These are phyloP conservation scores for Thinopyrum elongatum DNA, from an alignment of 176 grass and related monocot genomes.

Conservation along the genomic window DNA sequence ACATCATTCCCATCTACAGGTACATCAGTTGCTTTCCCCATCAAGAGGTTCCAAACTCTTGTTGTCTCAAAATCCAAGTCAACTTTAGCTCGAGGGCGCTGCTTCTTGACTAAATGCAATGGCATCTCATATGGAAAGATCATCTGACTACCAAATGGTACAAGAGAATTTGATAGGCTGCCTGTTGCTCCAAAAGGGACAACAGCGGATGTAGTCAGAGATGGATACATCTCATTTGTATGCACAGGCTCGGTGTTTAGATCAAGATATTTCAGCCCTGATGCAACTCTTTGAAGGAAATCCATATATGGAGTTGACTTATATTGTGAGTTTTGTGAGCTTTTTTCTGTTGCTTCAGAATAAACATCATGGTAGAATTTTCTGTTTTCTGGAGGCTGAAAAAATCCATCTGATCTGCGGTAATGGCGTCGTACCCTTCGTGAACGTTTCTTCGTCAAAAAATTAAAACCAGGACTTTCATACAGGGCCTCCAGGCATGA, in stretches of 20 bases:
- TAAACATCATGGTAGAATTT: slow-evolving; percentile 12
- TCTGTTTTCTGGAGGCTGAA: slow-evolving; percentile 3
- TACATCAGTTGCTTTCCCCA: slow-evolving; percentile 48
- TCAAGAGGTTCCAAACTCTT: slow-evolving; percentile 78
- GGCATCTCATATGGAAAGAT: slow-evolving; percentile 45
- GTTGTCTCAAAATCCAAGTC: slow-evolving; percentile 70
- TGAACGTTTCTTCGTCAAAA: slow-evolving; percentile 57
- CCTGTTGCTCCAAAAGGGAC: slow-evolving; percentile 31
- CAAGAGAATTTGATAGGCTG: slow-evolving; percentile 38
- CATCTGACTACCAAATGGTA: slow-evolving; percentile 28
- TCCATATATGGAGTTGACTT: slow-evolving; percentile 43
- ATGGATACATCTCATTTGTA: slow-evolving; percentile 38
- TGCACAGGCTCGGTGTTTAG: slow-evolving; percentile 34
- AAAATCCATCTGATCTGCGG: slow-evolving; percentile 16
- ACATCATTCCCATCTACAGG: slow-evolving; percentile 42
- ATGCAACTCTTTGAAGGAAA: slow-evolving; percentile 35
- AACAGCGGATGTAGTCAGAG: background rate
- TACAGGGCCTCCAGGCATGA: slow-evolving; percentile 46
- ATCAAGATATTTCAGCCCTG: slow-evolving; percentile 45
- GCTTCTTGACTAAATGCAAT: slow-evolving; percentile 44
- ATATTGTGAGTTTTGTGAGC: slow-evolving; percentile 26
- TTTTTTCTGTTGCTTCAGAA: slow-evolving; percentile 27
- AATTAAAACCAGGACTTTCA: slow-evolving; percentile 36
- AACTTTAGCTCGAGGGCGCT: slow-evolving; percentile 61
- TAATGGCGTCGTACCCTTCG: slow-evolving; percentile 20